Evolutionary conservation across 73 alveolate genomes (phyloP).

Genomic region (Durusdinium trenchii): DNA sequence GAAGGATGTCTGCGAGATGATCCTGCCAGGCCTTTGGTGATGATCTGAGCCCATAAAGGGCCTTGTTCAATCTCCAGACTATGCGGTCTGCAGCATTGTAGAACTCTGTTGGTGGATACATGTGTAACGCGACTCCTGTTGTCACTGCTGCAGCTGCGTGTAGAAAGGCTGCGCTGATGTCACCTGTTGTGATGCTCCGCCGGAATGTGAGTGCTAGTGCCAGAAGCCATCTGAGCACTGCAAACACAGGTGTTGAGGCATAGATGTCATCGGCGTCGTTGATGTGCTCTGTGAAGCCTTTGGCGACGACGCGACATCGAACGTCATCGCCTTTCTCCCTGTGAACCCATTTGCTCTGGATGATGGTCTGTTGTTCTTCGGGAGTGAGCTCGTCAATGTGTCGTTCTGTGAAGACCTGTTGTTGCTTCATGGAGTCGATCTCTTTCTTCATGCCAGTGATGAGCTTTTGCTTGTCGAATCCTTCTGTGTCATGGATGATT

Average conservation of each 20-base stretch:
- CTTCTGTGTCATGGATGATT: background rate
- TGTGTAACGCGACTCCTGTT: background rate
- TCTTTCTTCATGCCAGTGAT: constrained; percentile 14
- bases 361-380: background rate
- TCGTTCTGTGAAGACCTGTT: background rate
- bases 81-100: background rate
- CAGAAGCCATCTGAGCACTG: background rate
- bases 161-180: constrained; percentile 25
- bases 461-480: background rate
- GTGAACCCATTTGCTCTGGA: background rate
- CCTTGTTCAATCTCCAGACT: constrained; percentile 22
- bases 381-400: background rate
- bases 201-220: background rate
- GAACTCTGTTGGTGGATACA: background rate
- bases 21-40: constrained; percentile 13
- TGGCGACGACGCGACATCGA: background rate
- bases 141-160: background rate
- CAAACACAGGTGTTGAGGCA: constrained; percentile 31
- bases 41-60: background rate
- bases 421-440: background rate
- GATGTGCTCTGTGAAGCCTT: background rate
- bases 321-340: background rate
- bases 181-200: constrained; percentile 4
- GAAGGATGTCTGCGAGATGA: background rate
- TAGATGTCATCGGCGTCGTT: constrained; percentile 7